phyloP scores from a whole-genome alignment of 148 eudicot genomes.

The Vaccinium darrowii region DNA sequence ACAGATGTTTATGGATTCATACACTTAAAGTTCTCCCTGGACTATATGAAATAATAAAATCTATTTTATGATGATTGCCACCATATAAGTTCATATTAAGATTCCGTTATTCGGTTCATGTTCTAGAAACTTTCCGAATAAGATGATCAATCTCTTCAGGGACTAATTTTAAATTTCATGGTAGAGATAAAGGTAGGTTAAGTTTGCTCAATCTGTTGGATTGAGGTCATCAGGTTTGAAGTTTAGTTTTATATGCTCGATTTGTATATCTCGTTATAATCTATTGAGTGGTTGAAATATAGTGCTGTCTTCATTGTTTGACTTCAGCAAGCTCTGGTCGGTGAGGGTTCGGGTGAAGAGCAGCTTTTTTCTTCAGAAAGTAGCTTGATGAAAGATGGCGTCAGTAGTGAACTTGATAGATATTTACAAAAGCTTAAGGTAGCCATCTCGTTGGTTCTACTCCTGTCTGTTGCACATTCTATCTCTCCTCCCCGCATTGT shows the following conservation, averaged over 20 bases:
- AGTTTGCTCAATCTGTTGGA: slow-evolving; percentile 3
- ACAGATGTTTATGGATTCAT: neutral
- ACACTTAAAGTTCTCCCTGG: neutral
- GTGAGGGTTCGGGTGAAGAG: slow-evolving; percentile 90
- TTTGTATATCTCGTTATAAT: neutral
- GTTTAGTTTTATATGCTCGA: neutral
- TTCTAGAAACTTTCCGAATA: neutral
- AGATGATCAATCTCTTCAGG: neutral
- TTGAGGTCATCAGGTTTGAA: slow-evolving; percentile 1
- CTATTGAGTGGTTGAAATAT: slow-evolving; percentile 13
- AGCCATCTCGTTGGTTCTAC: slow-evolving; percentile 10
- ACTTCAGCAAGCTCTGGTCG: slow-evolving; percentile 89
- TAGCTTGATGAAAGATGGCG: slow-evolving; percentile 40
- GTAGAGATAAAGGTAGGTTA: neutral
- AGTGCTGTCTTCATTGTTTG: slow-evolving; percentile 17
- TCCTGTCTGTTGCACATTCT: neutral
- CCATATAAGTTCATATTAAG: neutral
- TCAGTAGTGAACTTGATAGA: slow-evolving; percentile 55
- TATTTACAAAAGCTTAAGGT: slow-evolving; percentile 77
- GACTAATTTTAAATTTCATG: neutral
- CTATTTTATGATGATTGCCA: neutral
- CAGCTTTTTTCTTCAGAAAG: slow-evolving; percentile 82
- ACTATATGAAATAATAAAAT: neutral
- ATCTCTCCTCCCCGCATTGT: neutral
- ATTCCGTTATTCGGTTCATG: neutral